Base-by-base conservation (phyloP, 176 grass and related monocot species). In the Aegilops bicornis region DNA sequence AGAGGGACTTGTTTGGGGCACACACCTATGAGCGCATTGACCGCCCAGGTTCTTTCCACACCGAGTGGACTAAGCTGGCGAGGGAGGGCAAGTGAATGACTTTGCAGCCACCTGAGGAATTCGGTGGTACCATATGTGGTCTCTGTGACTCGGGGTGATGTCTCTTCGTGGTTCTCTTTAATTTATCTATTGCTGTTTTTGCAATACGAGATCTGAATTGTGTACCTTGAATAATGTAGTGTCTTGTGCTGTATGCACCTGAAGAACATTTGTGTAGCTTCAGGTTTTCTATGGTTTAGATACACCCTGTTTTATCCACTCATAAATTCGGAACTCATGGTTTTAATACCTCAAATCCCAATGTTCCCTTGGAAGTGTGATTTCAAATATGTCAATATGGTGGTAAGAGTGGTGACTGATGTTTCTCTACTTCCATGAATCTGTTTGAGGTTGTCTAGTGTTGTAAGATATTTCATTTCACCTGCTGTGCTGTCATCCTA, bases 21-120 rank as follows among this genome's bases (percentile, higher is more conserved):
- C 96, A 98, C 86, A 98, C 92, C 42, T 98, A 92, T 83, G 93
- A 98, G 85, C 90, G 93, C n/a, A 82, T 94, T 29, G 96, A 98
- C 35, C 81, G 84, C 31, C 82, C 90, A 7, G 96, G 96, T 81
- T 87, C 91, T 5, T 96, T 96, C 86, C 96, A 98, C 77, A 98
- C 96, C 1, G 96, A 98, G 83, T 96, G 96, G 96, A 90, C 84
- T 50, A 95, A 93, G 78, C 76, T 91, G n/a, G 93, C 93, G 0
- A 92, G 82, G 73, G 83, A 91, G 82, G 88, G 61, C 81, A 95
- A 77, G 27, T 77, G 47, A 77, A 10, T 24, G 9, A 83, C 32
- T 32, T 32, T n/a, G 72, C 39, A 6, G 69, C 77, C 52, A 80
- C 83, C 30, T 90, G 85, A 85, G 78, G 80, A 87, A 68, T n/a